Base-by-base conservation (phyloP, 768 basidiomycete genomes). In the Holtermannia corniformis region DNA sequence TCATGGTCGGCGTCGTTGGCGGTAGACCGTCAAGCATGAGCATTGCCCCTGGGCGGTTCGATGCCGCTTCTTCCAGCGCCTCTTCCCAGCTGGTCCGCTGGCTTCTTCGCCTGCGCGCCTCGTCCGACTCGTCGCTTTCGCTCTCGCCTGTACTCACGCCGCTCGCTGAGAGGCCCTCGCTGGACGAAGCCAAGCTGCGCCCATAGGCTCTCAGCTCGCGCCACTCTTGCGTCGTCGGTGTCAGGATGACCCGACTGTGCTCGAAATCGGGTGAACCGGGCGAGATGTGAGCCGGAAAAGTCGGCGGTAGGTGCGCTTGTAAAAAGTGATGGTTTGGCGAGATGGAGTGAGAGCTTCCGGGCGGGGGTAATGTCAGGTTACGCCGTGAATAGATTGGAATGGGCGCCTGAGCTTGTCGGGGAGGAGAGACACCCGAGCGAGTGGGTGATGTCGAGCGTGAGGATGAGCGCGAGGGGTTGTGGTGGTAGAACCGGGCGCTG, bases 181-280 rank as follows among this genome's bases (percentile, higher is more conserved):
- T n/a, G n/a, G n/a, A n/a, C n/a, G n/a, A n/a, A n/a, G n/a, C 54
- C 60, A 19, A 64, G 54, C 49, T 47, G 22, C 47, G 28, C 44
- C 58, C 19, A 51, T 55, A 19, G 49, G 54, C 49, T 49, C 60
- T 60, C 25, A 72, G 41, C 40, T 68, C 70, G 23, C 60, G 60
- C 70, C 70, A 72, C 49, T 72, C 70, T 47, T 70, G 64, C 3
- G 70, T 72, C 4, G 70, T 72, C 5, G 70, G 70, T 4, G 70
- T 72, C 16, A 72, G 57, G 16, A 72, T 65, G 26, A 72, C 66
- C 51, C 21, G 57, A 10, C 41, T 50, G 44, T 51, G 56, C 28
- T 56, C 41, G 14, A n/a, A 24, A 13, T 55, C 37, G 13, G 51
- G 41, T 44, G 43, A 41, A 44, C 61, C 63, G 13, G 62, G 57